Evolutionary conservation across 148 eudicot genomes (phyloP), one percentile per base, ranked within the genome.

Genomic region (Chenopodium berlandieri): DNA sequence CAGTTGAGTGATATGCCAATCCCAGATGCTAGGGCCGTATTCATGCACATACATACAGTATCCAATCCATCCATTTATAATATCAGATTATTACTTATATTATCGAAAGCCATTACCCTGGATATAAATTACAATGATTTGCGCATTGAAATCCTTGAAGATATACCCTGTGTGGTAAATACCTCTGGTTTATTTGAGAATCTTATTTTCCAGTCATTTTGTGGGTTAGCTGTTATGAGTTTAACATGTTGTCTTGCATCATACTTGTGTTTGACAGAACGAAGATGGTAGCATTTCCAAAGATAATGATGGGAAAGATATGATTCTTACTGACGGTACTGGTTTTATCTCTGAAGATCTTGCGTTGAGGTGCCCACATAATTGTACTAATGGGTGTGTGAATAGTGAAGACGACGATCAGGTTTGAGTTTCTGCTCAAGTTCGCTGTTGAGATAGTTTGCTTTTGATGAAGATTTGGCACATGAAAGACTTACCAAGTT

Each of bases 281-380:
- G 92, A 84, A 66, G 77, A 88, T 80, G 91, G 91, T 2, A 25
- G 52, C 62, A 12, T 46, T 78, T 80, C 89, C 19, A 34, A 60
- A 34, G 84, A 84, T 73, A 90, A 87, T 50, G 91, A 89, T 77
- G 86, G 85, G 14, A 89, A 91, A 71, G 84, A 79, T 79, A 75
- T 82, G 44, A 90, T 92, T 65, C 93, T 89, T 82, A 92, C 99
- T 3, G 98, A 95, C 82, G 99, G 99, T 47, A 95, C 99, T 22
- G 99, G 99, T 7, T 95, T 74, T 83, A 94, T 95, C 68, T 93
- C 97, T 22, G 92, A 92, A 85, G 95, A 94, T 81, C 87, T 95
- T 58, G 99, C 99, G n/a, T 71, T 88, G 84, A 83, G 56, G 75
- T 91, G 93, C 75, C 95, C 97, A 0, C 88, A 83, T 76, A 90